Conservation (phyloP, 108 stramenopile species). For the Mediolabrus comicus region DNA sequence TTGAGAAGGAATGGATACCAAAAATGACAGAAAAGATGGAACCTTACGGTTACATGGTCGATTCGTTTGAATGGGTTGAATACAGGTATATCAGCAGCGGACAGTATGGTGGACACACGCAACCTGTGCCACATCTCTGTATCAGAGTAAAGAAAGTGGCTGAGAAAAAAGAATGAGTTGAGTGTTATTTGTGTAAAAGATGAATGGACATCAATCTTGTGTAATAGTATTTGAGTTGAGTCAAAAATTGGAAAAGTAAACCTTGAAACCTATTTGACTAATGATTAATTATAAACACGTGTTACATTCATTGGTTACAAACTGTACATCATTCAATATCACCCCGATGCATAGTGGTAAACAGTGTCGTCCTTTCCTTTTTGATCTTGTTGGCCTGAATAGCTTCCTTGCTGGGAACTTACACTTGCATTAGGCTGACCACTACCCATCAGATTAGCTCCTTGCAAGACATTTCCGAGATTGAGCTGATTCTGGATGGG, state of each 20-base stretch:
- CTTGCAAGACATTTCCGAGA: background rate
- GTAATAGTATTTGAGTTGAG: no score
- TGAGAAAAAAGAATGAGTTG: background rate
- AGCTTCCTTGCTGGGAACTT: background rate
- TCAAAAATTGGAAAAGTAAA: no score
- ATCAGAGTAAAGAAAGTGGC: slow-evolving; percentile 5
- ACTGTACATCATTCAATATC: no score
- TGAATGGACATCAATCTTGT: no score
- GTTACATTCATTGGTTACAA: no score
- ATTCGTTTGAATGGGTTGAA: background rate
- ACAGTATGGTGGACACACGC: background rate
- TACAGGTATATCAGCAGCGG: background rate
- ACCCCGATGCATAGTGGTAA: background rate
- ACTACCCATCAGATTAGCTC: background rate
- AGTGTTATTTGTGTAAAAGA: background rate
- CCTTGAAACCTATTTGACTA: no score
- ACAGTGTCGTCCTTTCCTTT: background rate
- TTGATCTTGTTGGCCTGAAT: background rate
- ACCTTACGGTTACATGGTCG: background rate
- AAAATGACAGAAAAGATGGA: slow-evolving; percentile 8
- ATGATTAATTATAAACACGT: no score
- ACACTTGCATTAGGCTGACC: background rate
- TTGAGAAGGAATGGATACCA: slow-evolving; percentile 1
- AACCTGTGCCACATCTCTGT: slow-evolving; percentile 1
- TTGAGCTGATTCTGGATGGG: slow-evolving; percentile 1